A percentile compares a stretch with the other conserved stretches of the same genome.
phyloP scores from a whole-genome alignment of 305 asterid genomes.

The Solanum hybrid region DNA sequence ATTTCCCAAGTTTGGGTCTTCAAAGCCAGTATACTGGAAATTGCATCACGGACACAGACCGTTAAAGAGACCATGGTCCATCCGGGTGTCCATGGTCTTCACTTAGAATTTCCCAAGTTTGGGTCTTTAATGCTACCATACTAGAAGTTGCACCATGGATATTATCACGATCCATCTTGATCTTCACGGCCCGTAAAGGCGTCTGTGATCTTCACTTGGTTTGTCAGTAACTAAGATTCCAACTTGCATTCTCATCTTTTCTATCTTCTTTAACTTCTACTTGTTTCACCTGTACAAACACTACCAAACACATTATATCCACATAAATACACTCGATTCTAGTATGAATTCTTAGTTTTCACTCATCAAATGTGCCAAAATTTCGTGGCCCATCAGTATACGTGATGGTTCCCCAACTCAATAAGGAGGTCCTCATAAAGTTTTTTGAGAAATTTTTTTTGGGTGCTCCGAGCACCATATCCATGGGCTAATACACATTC shows the following conservation, averaged over 20 bases:
- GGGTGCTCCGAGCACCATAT: not conserved
- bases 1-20: too few species aligned
- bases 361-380: too few species aligned
- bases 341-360: not conserved
- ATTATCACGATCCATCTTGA: too few species aligned
- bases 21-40: too few species aligned
- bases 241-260: not conserved
- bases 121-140: too few species aligned
- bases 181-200: not conserved
- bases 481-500: not conserved
- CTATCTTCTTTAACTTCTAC: not conserved
- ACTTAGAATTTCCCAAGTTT: too few species aligned
- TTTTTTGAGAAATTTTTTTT: not conserved
- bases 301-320: not conserved
- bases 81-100: too few species aligned
- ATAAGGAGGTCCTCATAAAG: not conserved
- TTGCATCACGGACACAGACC: too few species aligned
- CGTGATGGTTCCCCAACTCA: not conserved
- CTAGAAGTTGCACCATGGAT: too few species aligned
- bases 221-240: too few species aligned
- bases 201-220: not conserved
- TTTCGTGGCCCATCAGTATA: not conserved
- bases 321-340: not conserved
- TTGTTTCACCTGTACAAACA: not conserved
- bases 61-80: too few species aligned